phyloP scores from a whole-genome alignment of 2,329 filamentous ascomycete species.

The Pseudogymnoascus sp. region DNA sequence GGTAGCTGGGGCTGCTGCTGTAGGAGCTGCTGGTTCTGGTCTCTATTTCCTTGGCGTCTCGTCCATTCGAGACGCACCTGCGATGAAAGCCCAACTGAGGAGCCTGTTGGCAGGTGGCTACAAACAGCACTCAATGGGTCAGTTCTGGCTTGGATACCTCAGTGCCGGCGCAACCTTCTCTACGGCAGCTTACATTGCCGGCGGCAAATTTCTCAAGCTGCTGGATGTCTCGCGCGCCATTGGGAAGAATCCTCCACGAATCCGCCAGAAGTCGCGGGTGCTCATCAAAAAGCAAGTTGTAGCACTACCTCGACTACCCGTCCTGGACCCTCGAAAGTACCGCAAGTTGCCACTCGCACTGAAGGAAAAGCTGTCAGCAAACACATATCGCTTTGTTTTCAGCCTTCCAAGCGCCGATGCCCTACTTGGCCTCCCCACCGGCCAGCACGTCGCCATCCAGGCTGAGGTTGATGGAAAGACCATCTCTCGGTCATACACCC shows the following conservation, averaged over 20 bases:
- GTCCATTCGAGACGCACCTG: neutral
- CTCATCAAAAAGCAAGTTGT: neutral
- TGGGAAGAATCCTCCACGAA: neutral
- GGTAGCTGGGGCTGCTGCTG: neutral
- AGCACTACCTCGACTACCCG: neutral
- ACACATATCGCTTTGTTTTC: constrained; percentile 23
- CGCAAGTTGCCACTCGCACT: constrained; percentile 17
- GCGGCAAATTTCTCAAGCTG: neutral
- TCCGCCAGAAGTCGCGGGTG: neutral
- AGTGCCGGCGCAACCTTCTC: constrained; percentile 4
- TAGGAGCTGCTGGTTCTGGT: constrained; percentile 3
- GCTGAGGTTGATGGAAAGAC: constrained; percentile 29
- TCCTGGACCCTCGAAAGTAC: constrained; percentile 17
- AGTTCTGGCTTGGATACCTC: neutral
- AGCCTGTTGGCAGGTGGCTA: neutral
- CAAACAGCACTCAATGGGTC: neutral
- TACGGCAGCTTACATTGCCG: neutral
- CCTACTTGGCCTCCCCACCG: constrained; percentile 35
- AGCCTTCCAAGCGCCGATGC: constrained; percentile 26
- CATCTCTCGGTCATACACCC: constrained; percentile 35
- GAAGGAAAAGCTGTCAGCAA: constrained; percentile 18
- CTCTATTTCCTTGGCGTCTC: neutral
- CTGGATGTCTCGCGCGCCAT: neutral
- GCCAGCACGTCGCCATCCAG: constrained; percentile 35
- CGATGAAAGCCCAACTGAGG: neutral